Base-by-base conservation (phyloP, 75 land plant genomes). In the Cryptomeria japonica region DNA sequence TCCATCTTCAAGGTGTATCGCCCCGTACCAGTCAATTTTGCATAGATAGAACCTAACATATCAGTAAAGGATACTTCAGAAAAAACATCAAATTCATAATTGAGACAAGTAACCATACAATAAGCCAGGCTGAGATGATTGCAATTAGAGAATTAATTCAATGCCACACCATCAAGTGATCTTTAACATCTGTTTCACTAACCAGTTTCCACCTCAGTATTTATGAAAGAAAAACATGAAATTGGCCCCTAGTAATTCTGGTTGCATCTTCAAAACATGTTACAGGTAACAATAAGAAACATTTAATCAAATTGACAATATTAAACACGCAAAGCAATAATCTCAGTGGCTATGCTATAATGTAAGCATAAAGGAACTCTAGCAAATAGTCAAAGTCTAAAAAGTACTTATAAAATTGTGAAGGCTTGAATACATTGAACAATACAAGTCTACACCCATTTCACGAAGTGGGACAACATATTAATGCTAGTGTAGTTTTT, bases 1-100 rank as follows among this genome's bases (percentile, higher is more conserved):
- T 92, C 93, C 11, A 87, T 89, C 85, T 90, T 92, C 87, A 90
- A 46, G 44, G 89, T 87, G 28, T 86, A 12, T 31, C 38, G 87
- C 32, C 87, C 61, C 6, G 53, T 44, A 7, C 91, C 93, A 31
- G 41, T 19, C 80, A 92, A 68, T 61, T 68, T 89, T 84, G 87
- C 93, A 89, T 83, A 91, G 56, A 77, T 58, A 84, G 87, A 80
- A 86, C 90, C 92, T 91, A 86, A 73, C 32, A 61, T 1, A 61
- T 28, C 76, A 73, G 32, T 31, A n/a, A 73, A 73, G 36, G 5
- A 32, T 73, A 73, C 68, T 73, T 32, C 0, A 19, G 14, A 73
- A 32, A 73, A 73, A 11, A 7, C 36, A 73, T 73, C 10, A 32
- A 73, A 73, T 32, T 12, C 12, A 32, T 22, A 11, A 70, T 19